Evolutionary conservation across 164 flowering plant species (phyloP), one percentile per base, ranked within the genome.

Genomic region (Tetracentron sinense): DNA sequence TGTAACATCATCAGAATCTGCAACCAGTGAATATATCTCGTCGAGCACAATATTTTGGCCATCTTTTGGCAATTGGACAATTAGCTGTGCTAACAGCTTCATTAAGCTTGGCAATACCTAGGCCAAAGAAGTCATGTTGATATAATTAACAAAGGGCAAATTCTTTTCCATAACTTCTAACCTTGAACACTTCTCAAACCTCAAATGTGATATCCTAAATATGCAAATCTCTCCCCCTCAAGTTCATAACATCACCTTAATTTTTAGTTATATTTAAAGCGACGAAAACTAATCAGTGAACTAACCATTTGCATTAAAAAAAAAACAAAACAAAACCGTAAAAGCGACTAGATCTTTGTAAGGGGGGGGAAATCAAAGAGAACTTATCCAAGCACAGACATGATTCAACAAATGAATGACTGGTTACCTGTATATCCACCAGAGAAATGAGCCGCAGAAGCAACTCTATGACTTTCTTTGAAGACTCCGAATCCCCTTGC

Each of bases 1-100:
- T 23, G 85, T 82, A 62, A 92, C 97, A 81, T 92, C 94, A 66
- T 90, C 97, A 26, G 97, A 88, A 38, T 88, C 97, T 33, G 97
- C 92, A 58, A 90, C 90, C 49, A 70, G 88, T 38, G 88, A 59
- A 69, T 87, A 81, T 56, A 92, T 63, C 63, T 88, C 86, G 66
- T 81, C 80, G 19, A 95, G 88, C 52, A 88, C 77, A 77, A 79
- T 56, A 42, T 75, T 80, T 72, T 88, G 94, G 28, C 83, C 88
- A 63, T 80, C 84, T 70, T 72, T 73, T 42, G 94, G 97, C 54
- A 90, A 72, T 68, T 83, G 69, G 26, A 79, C 59, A 42, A 82
- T 74, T 61, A 82, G 68, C 64, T 82, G 84, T 17, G 93, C 92
- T 67, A 88, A 63, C 66, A 67, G 71, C 76, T 90, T 95, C 96